phyloP scores from a whole-genome alignment of 176 grass and related monocot species.

The Phoenix dactylifera region DNA sequence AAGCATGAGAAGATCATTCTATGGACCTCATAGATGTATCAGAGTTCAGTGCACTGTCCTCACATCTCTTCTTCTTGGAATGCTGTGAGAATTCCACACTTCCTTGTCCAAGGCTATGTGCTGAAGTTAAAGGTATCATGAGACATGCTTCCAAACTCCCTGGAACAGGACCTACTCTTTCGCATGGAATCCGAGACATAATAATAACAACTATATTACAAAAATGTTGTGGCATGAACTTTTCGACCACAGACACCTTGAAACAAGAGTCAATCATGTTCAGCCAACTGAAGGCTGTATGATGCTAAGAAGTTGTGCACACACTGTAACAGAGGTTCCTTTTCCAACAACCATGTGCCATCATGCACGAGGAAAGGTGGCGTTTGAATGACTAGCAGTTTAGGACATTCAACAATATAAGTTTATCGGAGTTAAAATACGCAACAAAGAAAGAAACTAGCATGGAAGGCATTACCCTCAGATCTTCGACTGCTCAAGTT shows the following conservation, averaged over 20 bases:
- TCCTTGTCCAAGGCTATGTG: slow-evolving; percentile 10
- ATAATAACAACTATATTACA: neutral
- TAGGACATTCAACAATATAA: too few species aligned
- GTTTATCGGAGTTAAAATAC: neutral
- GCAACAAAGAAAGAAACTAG: neutral
- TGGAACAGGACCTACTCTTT: slow-evolving; percentile 35
- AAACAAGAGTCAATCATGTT: too few species aligned
- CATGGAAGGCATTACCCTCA: slow-evolving; percentile 37
- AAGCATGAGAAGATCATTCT: slow-evolving; percentile 23
- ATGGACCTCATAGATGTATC: slow-evolving; percentile 20
- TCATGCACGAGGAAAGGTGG: too few species aligned
- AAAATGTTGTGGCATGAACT: too few species aligned
- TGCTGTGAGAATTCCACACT: slow-evolving; percentile 9
- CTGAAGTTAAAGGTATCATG: slow-evolving; percentile 10
- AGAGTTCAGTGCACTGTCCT: slow-evolving; percentile 9
- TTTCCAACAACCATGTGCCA: too few species aligned
- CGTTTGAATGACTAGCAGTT: too few species aligned
- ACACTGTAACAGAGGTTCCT: too few species aligned
- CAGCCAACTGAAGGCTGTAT: too few species aligned
- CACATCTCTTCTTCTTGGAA: slow-evolving; percentile 31
- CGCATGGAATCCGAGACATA: slow-evolving; percentile 21
- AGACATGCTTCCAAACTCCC: slow-evolving; percentile 27
- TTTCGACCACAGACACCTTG: too few species aligned
- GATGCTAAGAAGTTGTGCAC: too few species aligned
- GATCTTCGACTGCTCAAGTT: slow-evolving; percentile 39